Base-by-base conservation (phyloP, 768 basidiomycete species). In the Tulasnella calospora region DNA sequence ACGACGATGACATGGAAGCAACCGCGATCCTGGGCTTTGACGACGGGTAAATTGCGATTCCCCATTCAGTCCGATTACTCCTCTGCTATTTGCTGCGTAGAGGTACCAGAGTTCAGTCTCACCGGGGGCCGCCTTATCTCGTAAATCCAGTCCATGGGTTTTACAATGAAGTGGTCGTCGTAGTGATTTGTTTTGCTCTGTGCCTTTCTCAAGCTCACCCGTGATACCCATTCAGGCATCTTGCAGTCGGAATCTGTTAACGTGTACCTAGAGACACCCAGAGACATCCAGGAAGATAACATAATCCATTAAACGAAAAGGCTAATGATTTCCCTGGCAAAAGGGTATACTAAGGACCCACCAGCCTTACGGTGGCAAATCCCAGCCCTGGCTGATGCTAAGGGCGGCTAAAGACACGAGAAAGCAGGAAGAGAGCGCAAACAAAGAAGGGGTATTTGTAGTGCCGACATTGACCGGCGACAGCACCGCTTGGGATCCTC, bases 381-480 rank as follows among this genome's bases (percentile, higher is more conserved):
- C 57, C 57, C 57, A 61, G 57, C 46, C 46, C 46, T 47, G 46
- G 46, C 46, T 47, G 17, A 61, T 3, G 30, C 57, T n/a, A 2
- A 61, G 57, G 23, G 23, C 57, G n/a, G 23, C 57, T 12, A 61
- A 30, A 61, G 57, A 61, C 57, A 61, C 57, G 57, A 61, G 23
- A 61, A 61, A 61, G 57, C 57, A 61, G 57, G 30, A 61, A 30
- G 57, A 61, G 30, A 61, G 30, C n/a, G 57, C 57, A 61, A 61
- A 61, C 57, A 61, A 61, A 61, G 57, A n/a, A n/a, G 57, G 57
- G 57, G 57, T 61, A 61, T 61, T 61, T 61, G 57, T 8, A 61
- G 57, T 61, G 23, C 57, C 57, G 57, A 17, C 57, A 61, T 61
- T 61, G 57, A 61, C 57, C 57, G 57, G 57, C 57, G 57, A 61